A percentile compares a stretch with the other conserved stretches of the same genome.
phyloP scores from a whole-genome alignment of 345 rosid genomes.

The Abelmoschus esculentus region DNA sequence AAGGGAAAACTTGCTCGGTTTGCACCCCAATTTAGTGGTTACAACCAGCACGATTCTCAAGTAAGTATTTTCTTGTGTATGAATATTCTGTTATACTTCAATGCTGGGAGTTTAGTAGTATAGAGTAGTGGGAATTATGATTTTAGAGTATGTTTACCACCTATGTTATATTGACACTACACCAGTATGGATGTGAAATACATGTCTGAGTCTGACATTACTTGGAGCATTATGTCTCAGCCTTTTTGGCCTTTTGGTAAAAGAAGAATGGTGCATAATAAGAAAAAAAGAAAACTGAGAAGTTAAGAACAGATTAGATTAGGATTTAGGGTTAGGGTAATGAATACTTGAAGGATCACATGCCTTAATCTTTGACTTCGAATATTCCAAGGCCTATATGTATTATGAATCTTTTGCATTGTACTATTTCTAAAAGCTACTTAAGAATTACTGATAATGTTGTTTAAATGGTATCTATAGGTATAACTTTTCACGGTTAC shows the following conservation, averaged over 20 bases:
- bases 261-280: neutral
- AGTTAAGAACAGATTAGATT: neutral
- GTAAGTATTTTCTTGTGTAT: slow-evolving; percentile 27
- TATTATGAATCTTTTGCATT: neutral
- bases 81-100: neutral
- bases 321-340: neutral
- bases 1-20: slow-evolving; percentile 92
- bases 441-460: neutral
- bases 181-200: neutral
- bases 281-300: neutral
- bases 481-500: neutral
- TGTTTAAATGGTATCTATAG: neutral
- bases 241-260: neutral
- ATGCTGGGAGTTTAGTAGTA: neutral
- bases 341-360: neutral
- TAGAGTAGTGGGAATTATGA: neutral
- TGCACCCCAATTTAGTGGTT: slow-evolving; percentile 94
- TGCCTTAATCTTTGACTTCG: neutral
- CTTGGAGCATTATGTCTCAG: neutral
- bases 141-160: neutral
- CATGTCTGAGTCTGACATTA: neutral
- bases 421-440: neutral
- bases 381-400: neutral
- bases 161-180: neutral
- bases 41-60: slow-evolving; percentile 99